phyloP scores from a whole-genome alignment of 805 yeast species.

The Candida takata region DNA sequence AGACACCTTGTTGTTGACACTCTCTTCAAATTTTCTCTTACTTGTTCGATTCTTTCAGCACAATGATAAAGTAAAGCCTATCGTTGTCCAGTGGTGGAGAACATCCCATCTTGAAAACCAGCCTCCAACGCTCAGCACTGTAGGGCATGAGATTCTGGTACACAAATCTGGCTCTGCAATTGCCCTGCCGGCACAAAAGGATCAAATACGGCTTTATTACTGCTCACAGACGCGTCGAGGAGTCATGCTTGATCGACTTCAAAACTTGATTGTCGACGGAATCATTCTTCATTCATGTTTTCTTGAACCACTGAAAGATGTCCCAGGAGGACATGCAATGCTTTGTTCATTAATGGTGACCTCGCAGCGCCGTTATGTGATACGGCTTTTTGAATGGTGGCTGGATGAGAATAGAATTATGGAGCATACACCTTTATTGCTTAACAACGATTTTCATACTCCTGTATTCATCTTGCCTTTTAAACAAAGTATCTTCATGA shows the following conservation, averaged over 20 bases:
- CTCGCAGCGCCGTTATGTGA: constrained; percentile 28
- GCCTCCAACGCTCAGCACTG: constrained; percentile 16
- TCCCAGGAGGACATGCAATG: constrained; percentile 25
- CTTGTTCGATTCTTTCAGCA: constrained; percentile 30
- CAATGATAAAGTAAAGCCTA: constrained; percentile 25
- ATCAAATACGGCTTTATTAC: constrained; percentile 32
- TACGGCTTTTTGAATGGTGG: constrained; percentile 37
- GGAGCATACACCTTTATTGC: constrained; percentile 32
- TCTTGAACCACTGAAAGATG: constrained; percentile 28
- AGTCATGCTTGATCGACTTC: constrained; percentile 29
- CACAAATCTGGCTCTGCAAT: constrained; percentile 34
- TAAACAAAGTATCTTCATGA: constrained; percentile 32
- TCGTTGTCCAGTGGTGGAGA: constrained; percentile 47
- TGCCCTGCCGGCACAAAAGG: constrained; percentile 32
- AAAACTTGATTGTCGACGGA: constrained; percentile 36
- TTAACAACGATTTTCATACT: constrained; percentile 32
- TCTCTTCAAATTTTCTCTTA: constrained; percentile 33
- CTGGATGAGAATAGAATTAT: constrained; percentile 28
- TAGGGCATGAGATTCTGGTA: constrained; percentile 25
- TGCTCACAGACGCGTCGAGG: constrained; percentile 32
- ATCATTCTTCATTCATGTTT: constrained; percentile 36
- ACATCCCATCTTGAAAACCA: constrained; percentile 9
- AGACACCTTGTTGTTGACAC: constrained; percentile 34
- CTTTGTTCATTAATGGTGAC: constrained; percentile 33
- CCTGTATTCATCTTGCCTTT: constrained; percentile 39